Evolutionary conservation across 208 protist species (phyloP), one percentile per base, ranked within the genome.

Genomic region (Zelonia costaricensis): DNA sequence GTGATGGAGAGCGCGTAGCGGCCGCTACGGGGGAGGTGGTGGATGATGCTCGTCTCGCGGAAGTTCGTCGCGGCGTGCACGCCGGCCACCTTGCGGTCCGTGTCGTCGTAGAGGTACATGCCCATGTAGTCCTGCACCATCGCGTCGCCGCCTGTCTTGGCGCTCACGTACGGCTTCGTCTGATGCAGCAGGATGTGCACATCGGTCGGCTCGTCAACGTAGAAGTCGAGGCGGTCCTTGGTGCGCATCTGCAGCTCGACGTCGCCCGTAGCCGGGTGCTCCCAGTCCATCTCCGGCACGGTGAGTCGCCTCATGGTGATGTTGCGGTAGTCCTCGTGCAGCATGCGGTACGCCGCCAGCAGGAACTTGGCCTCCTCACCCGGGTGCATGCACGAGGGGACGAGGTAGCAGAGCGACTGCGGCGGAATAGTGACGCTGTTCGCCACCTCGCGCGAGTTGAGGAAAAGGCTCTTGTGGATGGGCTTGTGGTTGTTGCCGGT

Each of bases 41-140:
- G 76, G 18, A 88, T 80, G 47, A 94, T 56, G 47, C 82, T 82
- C 23, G 75, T 88, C 36, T 94, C 87, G 13, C 87, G 84, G 49
- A 82, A 94, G 66, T 94, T 94, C 13, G 84, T 94, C 6, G 87
- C 87, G 0, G 78, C 74, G 44, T 84, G 72, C 33, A 91, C 81
- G 46, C 81, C 84, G 53, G 53, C 57, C n/a, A 94, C 78, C 42
- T 80, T 80, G 30, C 73, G 49, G 56, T 91, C 77, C 16, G 72
- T 71, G 49, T 80, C 74, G 55, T 89, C 75, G 77, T 94, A 91
- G n/a, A 94, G 74, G 76, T 94, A 94, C 74, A 90, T 80, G 43
- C 87, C 87, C 61, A 91, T 76, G 60, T 84, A 94, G 54, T 86
- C 76, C 59, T 89, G 69, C 20, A 74, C 73, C 79, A 89, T 91